Base-by-base conservation (phyloP, 2,329 filamentous ascomycete species). In the Curvularia sp. region DNA sequence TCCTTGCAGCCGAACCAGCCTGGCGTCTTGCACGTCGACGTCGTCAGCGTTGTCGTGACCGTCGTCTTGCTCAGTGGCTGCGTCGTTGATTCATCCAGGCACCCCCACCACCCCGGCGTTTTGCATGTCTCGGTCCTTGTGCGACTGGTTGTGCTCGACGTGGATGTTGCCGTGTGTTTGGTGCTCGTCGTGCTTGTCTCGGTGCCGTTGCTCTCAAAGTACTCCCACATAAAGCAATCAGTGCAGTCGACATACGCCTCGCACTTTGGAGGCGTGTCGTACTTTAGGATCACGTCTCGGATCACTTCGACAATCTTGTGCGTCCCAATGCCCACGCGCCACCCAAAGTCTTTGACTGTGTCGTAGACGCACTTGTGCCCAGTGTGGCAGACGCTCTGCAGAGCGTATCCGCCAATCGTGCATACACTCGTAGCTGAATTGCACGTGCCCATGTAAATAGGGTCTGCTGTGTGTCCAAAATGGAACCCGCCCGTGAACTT, bases 381-480 rank as follows among this genome's bases (percentile, higher is more conserved):
- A 0, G 92, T 90, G 70, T 98, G 95, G 68, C 95, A 99, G n/a
- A 89, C 84, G 12, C 92, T 90, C 77, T 99, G 93, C 82, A 99
- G 85, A 1, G 95, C 93, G 74, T 98, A 99, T 0, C 95, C 95
- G 1, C 88, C 94, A 70, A 96, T 88, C 0, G 93, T 95, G 77
- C 95, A 98, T 10, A 89, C 88, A 2, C 94, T 93, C 2, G 91
- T 93, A 2, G 91, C 92, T 30, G 91, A 91, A 70, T 97, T 97
- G 79, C 95, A 98, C 0, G 89, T 91, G 30, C 95, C 95, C 80
- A 97, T 93, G 71, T 89, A 99, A 32, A 99, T 88, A 0, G 95
- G 95, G 76, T 99, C 95, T 0, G 95, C 95, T 0, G 93, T 98
- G 71, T 98, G 93, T 3, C 95, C 95, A 74, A 97, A 94, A 76